These are phyloP conservation scores for Bryum argenteum DNA, from an alignment of 225 moss, liverwort and hornwort species.

Conservation along the genomic window DNA sequence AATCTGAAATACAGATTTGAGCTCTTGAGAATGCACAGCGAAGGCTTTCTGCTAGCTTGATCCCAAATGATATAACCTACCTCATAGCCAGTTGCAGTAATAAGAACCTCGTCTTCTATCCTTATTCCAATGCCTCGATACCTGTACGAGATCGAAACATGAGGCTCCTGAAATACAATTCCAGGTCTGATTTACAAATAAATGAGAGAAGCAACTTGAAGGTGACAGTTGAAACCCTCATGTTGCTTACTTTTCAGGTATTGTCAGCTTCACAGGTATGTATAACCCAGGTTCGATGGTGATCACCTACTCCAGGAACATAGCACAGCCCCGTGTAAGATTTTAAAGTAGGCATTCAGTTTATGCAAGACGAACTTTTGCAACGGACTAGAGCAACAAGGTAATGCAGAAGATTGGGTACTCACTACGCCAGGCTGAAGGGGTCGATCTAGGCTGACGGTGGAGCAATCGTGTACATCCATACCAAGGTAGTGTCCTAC, in stretches of 20 bases:
- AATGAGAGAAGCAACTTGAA: neutral
- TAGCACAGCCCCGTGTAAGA: slow-evolving; percentile 25
- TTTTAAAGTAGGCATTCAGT: neutral
- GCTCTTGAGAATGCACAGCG: neutral
- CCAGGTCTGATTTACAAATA: neutral
- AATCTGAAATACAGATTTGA: neutral
- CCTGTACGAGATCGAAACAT: slow-evolving; percentile 43
- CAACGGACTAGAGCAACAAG: neutral
- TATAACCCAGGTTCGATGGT: slow-evolving; percentile 96
- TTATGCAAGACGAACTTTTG: neutral
- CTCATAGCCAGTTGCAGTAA: slow-evolving; percentile 85
- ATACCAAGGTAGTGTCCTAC: slow-evolving; percentile 95
- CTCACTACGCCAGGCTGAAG: slow-evolving; percentile 95
- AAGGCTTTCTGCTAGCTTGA: neutral
- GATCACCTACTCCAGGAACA: slow-evolving; percentile 66
- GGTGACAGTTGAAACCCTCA: neutral
- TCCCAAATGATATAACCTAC: slow-evolving; percentile 32
- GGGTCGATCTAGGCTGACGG: slow-evolving; percentile 69
- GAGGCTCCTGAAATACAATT: slow-evolving; percentile 12
- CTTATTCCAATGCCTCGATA: slow-evolving; percentile 92
- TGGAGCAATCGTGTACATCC: slow-evolving; percentile 97
- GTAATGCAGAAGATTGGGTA: neutral
- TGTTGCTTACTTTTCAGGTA: slow-evolving; percentile 72
- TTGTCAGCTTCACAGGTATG: slow-evolving; percentile 63
- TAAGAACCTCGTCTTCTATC: slow-evolving; percentile 96